These are phyloP conservation scores for Spizellomyces punctatus DNA, from an alignment of 192 early-diverging fungal species.

Conservation along the genomic window DNA sequence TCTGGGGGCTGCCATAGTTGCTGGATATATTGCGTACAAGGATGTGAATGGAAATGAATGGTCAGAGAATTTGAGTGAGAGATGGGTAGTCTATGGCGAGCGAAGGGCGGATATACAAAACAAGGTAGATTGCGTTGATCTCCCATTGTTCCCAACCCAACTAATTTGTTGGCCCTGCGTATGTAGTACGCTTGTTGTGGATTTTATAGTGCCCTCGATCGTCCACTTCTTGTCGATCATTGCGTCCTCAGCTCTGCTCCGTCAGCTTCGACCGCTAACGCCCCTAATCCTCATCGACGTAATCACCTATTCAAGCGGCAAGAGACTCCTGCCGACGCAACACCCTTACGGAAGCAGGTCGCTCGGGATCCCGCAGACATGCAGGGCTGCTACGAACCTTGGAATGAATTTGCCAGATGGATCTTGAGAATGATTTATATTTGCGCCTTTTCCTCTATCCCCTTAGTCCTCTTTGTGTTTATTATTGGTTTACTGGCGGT, in stretches of 20 bases:
- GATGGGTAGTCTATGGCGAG: conserved; percentile 20
- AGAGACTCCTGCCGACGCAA: not conserved
- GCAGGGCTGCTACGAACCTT: conserved; percentile 25
- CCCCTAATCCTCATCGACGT: not conserved
- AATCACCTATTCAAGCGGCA: not conserved
- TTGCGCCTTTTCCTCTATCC: conserved; percentile 23
- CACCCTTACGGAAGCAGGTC: no score
- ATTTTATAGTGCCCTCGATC: conserved; percentile 33
- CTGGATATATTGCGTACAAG: conserved; percentile 28
- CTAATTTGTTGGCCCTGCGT: no score
- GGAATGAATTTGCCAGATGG: not conserved
- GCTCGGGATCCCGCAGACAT: not conserved
- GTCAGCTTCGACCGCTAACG: not conserved
- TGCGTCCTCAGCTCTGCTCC: conserved; percentile 13
- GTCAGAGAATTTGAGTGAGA: conserved; percentile 7
- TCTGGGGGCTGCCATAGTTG: conserved; percentile 14
- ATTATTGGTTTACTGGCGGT: conserved; percentile 25
- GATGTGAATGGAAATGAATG: conserved; percentile 8
- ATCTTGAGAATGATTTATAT: conserved; percentile 23
- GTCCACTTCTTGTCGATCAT: conserved; percentile 6
- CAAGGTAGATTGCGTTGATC: not conserved
- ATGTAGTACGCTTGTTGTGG: conserved; percentile 35
- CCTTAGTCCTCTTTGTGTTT: conserved; percentile 27
- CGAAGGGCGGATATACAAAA: conserved; percentile 11
- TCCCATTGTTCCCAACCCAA: no score